Base-by-base conservation (phyloP, 148 eudicot species). In the Spergularia marina region DNA sequence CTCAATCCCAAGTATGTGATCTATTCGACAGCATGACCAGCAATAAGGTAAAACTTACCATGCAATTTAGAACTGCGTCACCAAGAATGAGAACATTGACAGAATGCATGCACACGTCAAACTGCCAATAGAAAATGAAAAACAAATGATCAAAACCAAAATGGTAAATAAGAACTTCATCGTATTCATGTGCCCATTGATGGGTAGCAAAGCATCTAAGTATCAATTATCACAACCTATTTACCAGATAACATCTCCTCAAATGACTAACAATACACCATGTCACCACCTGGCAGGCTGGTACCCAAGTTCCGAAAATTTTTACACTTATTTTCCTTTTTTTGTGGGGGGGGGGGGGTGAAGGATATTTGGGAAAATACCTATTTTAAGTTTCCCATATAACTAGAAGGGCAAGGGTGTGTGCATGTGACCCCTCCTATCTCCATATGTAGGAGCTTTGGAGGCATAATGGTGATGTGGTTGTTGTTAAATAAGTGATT, bases 21-120 rank as follows among this genome's bases (percentile, higher is more conserved):
- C 49, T 40, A 20, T 21, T 6, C 17, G 15, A 62, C 30, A 49
- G 65, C 16, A 65, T 13, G 18, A 10, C 9, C 53, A 62, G 56
- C 18, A 16, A 34, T 53, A 15, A 5, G 6, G 72, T 20, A 30
- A 20, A 53, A 30, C 73, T 53, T 70, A 70, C 73, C 73, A 70
- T 70, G 73, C 73, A 70, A 17, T 70, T 70, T 21, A 70, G 60
- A 25, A 34, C 23, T 6, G 73, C 36, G 41, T 70, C 73, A 4
- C 73, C 73, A 30, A 70, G 60, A 23, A 70, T 53, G 47, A 70
- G 73, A 23, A 70, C 60, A 34, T 70, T 70, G 60, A 70, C 73
- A 10, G 60, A 25, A 53, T 70, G 73, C 73, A 70, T 70, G 36
- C 73, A 70, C 30, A 53, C 73, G 20, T 53, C 54, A 30, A 70